A percentile compares a stretch with the other conserved stretches of the same genome.
These are phyloP conservation scores for Paecilomyces sp. DNA, from an alignment of 2,329 filamentous ascomycete species.

Conservation along the genomic window DNA sequence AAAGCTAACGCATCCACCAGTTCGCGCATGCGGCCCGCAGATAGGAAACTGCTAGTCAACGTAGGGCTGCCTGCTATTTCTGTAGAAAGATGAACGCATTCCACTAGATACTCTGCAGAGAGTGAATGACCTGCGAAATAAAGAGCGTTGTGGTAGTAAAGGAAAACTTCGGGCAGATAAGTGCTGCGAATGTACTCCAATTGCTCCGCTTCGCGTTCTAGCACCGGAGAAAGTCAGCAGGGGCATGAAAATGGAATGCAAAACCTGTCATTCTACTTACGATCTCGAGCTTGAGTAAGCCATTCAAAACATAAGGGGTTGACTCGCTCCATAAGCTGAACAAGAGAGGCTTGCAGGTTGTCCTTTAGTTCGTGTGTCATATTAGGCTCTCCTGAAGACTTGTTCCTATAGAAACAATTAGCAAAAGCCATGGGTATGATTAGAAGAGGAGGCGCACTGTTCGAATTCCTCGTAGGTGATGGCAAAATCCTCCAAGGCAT, in stretches of 20 bases:
- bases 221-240: slow-evolving; percentile 6
- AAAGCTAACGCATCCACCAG: slow-evolving; percentile 69
- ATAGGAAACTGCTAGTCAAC: slow-evolving; percentile 57
- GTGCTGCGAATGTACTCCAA: slow-evolving; percentile 60
- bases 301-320: slow-evolving; percentile 54
- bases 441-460: slow-evolving; percentile 22
- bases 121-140: slow-evolving; percentile 70
- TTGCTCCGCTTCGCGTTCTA: slow-evolving; percentile 47
- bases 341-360: slow-evolving; percentile 49
- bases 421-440: background rate
- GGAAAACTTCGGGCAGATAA: slow-evolving; percentile 78
- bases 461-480: slow-evolving; percentile 43
- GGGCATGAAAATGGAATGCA: slow-evolving; percentile 3
- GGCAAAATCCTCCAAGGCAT: slow-evolving; percentile 61
- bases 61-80: slow-evolving; percentile 66
- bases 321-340: slow-evolving; percentile 50
- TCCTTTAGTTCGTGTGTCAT: slow-evolving; percentile 46
- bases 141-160: slow-evolving; percentile 75
- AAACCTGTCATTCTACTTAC: slow-evolving; percentile 35
- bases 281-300: slow-evolving; percentile 50
- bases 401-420: slow-evolving; percentile 10
- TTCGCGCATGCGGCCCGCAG: slow-evolving; percentile 64
- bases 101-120: slow-evolving; percentile 67
- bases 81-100: slow-evolving; percentile 80
- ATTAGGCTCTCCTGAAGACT: slow-evolving; percentile 21